Percentiles rank a stretch among this genome's conserved stretches.
Evolutionary conservation across 306 rosid genomes (phyloP).

Genomic region (Rosa rugosa): DNA sequence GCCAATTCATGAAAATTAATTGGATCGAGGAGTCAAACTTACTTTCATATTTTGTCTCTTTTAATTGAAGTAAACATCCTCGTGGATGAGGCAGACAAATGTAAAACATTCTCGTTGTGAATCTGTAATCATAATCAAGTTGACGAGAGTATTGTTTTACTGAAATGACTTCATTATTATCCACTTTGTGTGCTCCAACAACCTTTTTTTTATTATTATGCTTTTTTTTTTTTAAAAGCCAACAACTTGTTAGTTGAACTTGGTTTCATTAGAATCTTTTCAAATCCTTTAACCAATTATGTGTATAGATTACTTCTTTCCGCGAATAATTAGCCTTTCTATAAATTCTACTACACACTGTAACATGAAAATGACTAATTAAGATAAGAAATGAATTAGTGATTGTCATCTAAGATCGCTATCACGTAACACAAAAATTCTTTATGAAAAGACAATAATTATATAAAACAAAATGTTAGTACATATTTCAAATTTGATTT

Average conservation of each 20-base stretch:
- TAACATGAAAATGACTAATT: no score
- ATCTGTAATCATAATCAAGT: background rate
- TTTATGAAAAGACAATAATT: no score
- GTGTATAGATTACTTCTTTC: background rate
- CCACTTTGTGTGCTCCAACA: background rate
- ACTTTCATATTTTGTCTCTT: background rate
- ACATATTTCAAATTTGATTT: no score
- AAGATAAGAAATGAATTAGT: no score
- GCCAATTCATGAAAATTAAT: background rate
- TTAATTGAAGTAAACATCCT: background rate
- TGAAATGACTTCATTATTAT: background rate
- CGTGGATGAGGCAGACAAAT: background rate
- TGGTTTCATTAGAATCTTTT: background rate
- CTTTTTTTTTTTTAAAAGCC: no score
- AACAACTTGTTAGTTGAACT: background rate
- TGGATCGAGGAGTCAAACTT: background rate
- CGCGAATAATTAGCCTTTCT: background rate
- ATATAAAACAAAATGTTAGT: no score
- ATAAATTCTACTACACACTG: no score
- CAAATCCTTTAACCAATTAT: background rate
- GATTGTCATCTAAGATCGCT: no score
- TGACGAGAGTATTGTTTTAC: background rate
- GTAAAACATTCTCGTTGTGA: background rate
- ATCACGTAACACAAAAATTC: no score
- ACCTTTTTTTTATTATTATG: no score